Percentiles rank a stretch among this genome's conserved stretches.
These are phyloP conservation scores for Acer saccharum DNA, from an alignment of 345 rosid genomes.

Conservation along the genomic window DNA sequence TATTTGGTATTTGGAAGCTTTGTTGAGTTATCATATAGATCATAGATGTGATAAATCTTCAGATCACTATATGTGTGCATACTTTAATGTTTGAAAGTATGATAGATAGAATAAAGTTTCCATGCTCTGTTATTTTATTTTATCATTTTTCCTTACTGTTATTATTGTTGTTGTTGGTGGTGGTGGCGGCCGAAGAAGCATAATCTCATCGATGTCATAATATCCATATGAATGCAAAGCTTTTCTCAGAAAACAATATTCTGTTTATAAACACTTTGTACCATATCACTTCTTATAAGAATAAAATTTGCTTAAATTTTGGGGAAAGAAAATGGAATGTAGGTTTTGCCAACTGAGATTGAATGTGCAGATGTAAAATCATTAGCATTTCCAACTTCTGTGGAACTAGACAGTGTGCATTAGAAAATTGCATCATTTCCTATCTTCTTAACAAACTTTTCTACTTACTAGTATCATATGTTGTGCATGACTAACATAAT, in stretches of 20 bases:
- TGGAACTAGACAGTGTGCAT: neutral
- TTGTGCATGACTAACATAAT: neutral
- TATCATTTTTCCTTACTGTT: neutral
- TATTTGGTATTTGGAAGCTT: neutral
- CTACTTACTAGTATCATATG: neutral
- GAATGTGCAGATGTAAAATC: neutral
- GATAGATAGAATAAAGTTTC: neutral
- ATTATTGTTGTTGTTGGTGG: neutral
- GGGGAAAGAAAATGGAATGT: neutral
- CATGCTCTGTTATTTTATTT: too few species aligned
- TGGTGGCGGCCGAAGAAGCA: neutral
- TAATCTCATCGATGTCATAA: neutral
- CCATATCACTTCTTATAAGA: neutral
- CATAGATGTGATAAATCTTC: neutral
- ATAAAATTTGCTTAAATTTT: neutral
- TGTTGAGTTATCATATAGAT: neutral
- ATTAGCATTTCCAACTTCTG: neutral
- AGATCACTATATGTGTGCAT: neutral
- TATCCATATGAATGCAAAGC: neutral
- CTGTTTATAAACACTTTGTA: neutral
- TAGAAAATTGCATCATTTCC: neutral
- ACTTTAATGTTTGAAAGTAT: neutral
- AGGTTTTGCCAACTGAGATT: neutral
- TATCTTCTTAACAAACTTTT: neutral
- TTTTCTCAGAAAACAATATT: neutral